Evolutionary conservation across 2,329 filamentous ascomycete species (phyloP).

Genomic region (Elsinoe batatas): DNA sequence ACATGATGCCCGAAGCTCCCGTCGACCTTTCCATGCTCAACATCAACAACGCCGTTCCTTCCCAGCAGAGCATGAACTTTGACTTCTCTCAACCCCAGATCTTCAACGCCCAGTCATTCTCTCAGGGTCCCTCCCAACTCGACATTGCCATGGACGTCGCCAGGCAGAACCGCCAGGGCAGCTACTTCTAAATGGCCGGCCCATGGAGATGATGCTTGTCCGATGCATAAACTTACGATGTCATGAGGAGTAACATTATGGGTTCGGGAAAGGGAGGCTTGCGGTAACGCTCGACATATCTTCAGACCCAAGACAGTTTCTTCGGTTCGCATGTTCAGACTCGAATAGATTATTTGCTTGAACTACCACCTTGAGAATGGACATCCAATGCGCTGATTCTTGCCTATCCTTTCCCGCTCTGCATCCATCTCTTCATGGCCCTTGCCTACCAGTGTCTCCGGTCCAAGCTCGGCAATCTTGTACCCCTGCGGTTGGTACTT

Average conservation of each 20-base stretch:
- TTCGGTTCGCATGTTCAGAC: too few species aligned
- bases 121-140: constrained; percentile 24
- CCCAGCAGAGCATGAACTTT: constrained; percentile 14
- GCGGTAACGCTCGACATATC: background rate
- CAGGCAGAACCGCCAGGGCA: constrained; percentile 11
- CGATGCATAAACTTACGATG: background rate
- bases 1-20: constrained; percentile 69
- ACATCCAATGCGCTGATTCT: background rate
- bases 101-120: constrained; percentile 63
- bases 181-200: constrained; percentile 3
- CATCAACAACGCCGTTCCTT: constrained; percentile 36
- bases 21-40: constrained; percentile 66
- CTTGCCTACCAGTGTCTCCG: constrained; percentile 42
- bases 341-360: too few species aligned
- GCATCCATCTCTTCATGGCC: constrained; percentile 28
- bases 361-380: background rate
- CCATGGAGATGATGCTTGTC: background rate
- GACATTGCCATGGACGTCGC: constrained; percentile 11
- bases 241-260: background rate
- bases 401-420: constrained; percentile 17
- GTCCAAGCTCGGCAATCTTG: constrained; percentile 52
- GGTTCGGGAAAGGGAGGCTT: background rate
- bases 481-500: constrained; percentile 45
- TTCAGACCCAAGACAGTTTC: background rate
- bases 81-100: constrained; percentile 51